These are phyloP conservation scores for Eucalyptus sp. DNA, from an alignment of 345 rosid species.

Conservation along the genomic window DNA sequence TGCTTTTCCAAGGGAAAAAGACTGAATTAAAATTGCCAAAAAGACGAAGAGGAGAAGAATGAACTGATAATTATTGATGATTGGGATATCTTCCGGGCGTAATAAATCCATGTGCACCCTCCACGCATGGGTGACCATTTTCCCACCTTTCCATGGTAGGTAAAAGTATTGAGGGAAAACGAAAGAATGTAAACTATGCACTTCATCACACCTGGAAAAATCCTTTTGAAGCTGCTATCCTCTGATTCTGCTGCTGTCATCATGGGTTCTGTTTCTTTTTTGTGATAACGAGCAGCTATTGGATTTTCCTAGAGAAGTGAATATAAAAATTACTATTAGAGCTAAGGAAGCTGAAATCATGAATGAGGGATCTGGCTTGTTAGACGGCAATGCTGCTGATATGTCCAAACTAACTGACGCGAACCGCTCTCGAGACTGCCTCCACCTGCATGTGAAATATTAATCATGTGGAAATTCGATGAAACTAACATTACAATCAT, in stretches of 20 bases:
- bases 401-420: constrained; percentile 36
- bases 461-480: not conserved
- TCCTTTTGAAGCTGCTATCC: not conserved
- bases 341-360: constrained; percentile 13
- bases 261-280: not conserved
- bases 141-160: not conserved
- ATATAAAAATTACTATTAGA: not conserved
- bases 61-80: not conserved
- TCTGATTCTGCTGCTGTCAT: not conserved
- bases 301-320: not conserved
- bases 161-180: not conserved
- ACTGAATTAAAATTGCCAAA: not conserved
- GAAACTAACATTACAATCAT: not conserved
- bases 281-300: not conserved
- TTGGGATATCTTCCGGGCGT: not conserved
- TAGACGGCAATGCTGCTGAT: constrained; percentile 4
- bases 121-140: not conserved
- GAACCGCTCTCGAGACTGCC: constrained; percentile 40
- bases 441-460: constrained; percentile 20
- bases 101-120: not conserved
- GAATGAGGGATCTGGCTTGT: constrained; percentile 14
- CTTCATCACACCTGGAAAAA: not conserved
- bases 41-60: not conserved
- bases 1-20: not conserved
- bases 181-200: not conserved